Conservation (phyloP, 106 monocot species). For the Narthecium ossifragum region DNA sequence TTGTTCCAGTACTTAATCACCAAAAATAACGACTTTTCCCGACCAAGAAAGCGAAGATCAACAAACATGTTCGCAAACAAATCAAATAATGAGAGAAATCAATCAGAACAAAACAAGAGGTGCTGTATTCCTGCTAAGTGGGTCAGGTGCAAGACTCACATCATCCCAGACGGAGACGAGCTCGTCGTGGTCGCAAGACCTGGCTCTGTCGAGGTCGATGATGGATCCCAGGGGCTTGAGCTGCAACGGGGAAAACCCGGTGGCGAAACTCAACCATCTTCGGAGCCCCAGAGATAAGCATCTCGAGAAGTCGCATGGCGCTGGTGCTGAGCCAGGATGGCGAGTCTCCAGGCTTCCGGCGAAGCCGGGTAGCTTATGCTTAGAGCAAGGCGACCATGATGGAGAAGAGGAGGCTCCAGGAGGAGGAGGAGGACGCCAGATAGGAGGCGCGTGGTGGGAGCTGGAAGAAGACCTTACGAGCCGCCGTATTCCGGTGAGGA, state of each 20-base stretch:
- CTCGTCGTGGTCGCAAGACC: constrained; percentile 41
- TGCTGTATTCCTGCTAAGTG: no score
- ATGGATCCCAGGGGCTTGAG: constrained; percentile 71
- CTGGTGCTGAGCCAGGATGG: no score
- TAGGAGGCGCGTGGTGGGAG: not conserved
- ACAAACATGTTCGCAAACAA: no score
- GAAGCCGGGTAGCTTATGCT: not conserved
- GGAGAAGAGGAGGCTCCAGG: not conserved
- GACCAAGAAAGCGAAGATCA: no score
- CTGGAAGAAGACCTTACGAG: no score
- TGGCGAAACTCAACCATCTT: constrained; percentile 61
- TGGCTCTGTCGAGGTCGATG: constrained; percentile 61
- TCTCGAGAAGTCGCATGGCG: constrained; percentile 14
- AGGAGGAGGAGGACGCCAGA: not conserved
- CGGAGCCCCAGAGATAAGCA: constrained; percentile 28
- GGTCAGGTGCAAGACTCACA: constrained; percentile 44
- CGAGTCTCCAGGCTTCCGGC: not conserved
- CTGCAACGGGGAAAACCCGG: constrained; percentile 77
- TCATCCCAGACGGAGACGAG: constrained; percentile 88
- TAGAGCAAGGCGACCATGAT: not conserved
- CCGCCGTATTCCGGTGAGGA: no score
- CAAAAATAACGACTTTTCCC: no score
- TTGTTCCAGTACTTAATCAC: no score
- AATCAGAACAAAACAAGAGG: no score
- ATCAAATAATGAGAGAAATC: no score